phyloP scores from a whole-genome alignment of 495 filamentous ascomycete species.

The Hypoxylon lienhwacheense region DNA sequence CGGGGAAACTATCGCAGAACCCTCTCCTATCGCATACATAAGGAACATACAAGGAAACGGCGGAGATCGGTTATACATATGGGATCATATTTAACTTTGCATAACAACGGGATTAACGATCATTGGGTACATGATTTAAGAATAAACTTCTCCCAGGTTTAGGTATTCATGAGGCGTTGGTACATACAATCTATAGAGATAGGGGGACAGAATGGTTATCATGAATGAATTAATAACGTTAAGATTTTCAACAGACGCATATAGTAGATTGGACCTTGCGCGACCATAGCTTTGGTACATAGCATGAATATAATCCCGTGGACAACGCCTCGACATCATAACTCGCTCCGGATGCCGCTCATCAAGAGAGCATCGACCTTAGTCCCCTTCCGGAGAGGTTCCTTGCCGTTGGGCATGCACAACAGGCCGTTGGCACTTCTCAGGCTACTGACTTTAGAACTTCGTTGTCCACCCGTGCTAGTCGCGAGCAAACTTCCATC shows the following conservation, averaged over 20 bases:
- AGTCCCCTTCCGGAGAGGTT: constrained; percentile 46
- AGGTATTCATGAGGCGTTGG: background rate
- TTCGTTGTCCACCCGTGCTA: constrained; percentile 88
- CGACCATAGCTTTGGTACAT: background rate
- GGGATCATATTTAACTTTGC: background rate
- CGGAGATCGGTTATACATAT: no score
- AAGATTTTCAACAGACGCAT: constrained; percentile 1
- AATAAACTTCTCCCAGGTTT: background rate
- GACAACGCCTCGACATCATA: background rate
- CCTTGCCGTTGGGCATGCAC: constrained; percentile 61
- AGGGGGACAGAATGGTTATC: background rate
- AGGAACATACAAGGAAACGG: background rate
- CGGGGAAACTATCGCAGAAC: no score
- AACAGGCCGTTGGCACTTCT: constrained; percentile 85
- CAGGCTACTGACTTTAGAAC: constrained; percentile 84
- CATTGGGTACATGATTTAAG: background rate
- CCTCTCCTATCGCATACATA: background rate
- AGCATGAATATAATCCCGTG: background rate
- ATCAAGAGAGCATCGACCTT: constrained; percentile 52
- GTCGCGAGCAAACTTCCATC: constrained; percentile 70
- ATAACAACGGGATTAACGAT: background rate
- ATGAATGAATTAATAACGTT: constrained; percentile 8
- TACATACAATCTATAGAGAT: no score
- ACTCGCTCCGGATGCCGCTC: constrained; percentile 39
- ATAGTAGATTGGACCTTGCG: constrained; percentile 1